A percentile compares a stretch with the other conserved stretches of the same genome.
Evolutionary conservation across 805 yeast genomes (phyloP).

Genomic region (Priceomyces castillae): DNA sequence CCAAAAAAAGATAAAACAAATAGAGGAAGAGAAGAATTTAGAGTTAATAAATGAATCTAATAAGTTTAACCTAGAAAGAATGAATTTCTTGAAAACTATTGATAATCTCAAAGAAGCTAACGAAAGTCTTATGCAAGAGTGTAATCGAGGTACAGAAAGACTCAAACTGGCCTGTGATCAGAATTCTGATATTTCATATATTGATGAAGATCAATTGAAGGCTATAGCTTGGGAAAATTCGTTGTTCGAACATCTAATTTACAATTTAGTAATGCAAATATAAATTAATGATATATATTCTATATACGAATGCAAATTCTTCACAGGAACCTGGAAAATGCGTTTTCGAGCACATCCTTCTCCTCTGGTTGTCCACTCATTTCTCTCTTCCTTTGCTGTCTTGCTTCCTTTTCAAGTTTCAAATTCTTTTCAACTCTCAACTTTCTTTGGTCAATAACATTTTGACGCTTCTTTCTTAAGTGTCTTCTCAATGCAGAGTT

Average conservation of each 20-base stretch:
- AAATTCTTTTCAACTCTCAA: conserved; percentile 72
- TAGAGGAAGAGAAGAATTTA: conserved; percentile 1
- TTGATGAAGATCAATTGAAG: conserved; percentile 13
- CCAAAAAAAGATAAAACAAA: not conserved
- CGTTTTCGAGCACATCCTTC: conserved; percentile 51
- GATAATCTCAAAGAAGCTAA: conserved; percentile 2
- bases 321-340: conserved; percentile 48
- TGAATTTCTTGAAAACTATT: not conserved
- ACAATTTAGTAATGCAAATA: conserved; percentile 9
- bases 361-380: conserved; percentile 49
- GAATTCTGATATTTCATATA: conserved; percentile 6
- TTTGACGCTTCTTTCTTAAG: conserved; percentile 77
- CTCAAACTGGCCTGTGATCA: not conserved
- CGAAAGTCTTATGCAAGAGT: not conserved
- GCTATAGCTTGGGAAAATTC: conserved; percentile 24
- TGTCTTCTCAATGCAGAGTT: conserved; percentile 80
- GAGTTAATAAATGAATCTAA: conserved; percentile 5
- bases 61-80: conserved; percentile 4
- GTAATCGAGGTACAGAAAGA: not conserved
- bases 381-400: conserved; percentile 45
- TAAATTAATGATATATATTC: not conserved
- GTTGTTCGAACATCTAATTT: conserved; percentile 16
- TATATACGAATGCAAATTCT: conserved; percentile 6
- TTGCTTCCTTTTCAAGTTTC: conserved; percentile 67
- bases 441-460: conserved; percentile 83